Evolutionary conservation across 2,329 filamentous ascomycete species (phyloP).

Genomic region (Sordariomycetes sp.): DNA sequence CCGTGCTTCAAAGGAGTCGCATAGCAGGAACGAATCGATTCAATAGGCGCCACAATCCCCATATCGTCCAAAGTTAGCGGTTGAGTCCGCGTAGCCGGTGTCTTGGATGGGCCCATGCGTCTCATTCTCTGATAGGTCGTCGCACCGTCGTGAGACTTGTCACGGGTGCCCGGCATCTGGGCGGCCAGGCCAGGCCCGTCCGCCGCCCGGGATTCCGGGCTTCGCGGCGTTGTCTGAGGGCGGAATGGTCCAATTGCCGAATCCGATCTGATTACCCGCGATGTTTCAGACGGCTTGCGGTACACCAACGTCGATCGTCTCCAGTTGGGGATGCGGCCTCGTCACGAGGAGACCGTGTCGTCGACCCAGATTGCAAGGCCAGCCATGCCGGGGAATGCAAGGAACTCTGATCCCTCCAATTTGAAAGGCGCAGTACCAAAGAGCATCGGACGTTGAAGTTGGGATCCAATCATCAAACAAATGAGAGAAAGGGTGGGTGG

Average conservation of each 20-base stretch:
- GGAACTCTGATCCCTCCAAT: not conserved
- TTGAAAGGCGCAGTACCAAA: not conserved
- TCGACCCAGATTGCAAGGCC: not conserved
- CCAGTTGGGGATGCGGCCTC: not conserved
- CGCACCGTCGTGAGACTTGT: not conserved
- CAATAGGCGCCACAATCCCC: not conserved
- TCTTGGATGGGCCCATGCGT: not conserved
- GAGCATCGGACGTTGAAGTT: not conserved
- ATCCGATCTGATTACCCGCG: not conserved
- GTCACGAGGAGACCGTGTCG: not conserved
- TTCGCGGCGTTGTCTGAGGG: not conserved
- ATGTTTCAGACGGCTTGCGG: not conserved
- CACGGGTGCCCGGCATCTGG: not conserved
- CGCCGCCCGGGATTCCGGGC: not conserved
- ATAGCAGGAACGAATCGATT: not conserved
- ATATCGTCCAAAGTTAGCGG: not conserved
- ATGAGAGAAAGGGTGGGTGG: not conserved
- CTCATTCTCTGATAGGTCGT: not conserved
- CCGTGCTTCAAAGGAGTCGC: not conserved
- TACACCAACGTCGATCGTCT: not conserved
- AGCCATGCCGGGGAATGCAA: not conserved
- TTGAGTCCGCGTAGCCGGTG: not conserved
- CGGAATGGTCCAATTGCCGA: not conserved
- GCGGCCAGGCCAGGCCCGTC: conserved; percentile 1
- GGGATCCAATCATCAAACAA: not conserved